Evolutionary conservation across 768 basidiomycete genomes (phyloP).

Genomic region (Mrakia frigida): DNA sequence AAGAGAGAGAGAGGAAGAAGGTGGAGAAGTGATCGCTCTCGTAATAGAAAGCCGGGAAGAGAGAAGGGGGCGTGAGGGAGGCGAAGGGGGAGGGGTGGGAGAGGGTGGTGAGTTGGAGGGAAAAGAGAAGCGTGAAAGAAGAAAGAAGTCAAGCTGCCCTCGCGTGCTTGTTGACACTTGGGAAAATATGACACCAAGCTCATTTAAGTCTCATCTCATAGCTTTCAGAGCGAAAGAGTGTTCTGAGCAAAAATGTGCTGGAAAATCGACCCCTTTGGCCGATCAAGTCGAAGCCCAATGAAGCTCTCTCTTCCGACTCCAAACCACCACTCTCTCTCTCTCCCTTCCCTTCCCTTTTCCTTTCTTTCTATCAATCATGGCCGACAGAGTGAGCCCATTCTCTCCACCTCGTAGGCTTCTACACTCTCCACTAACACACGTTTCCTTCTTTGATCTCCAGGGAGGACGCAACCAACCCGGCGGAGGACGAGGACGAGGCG

Average conservation of each 20-base stretch:
- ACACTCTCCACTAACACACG: background rate
- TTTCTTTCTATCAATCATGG: too few relatives aligned
- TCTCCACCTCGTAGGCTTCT: background rate
- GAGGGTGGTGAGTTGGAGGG: background rate
- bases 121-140: background rate
- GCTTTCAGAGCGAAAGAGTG: too few relatives aligned
- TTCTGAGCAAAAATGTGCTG: too few relatives aligned
- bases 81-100: background rate
- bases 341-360: background rate
- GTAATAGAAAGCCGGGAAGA: background rate
- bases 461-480: background rate
- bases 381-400: background rate
- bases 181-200: too few relatives aligned
- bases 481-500: slow-evolving; percentile 42
- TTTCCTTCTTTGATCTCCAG: background rate
- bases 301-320: too few relatives aligned
- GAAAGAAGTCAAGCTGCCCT: background rate
- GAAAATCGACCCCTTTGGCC: too few relatives aligned
- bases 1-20: slow-evolving; percentile 22
- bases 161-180: background rate
- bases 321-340: background rate
- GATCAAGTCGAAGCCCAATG: too few relatives aligned
- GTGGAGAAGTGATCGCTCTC: background rate
- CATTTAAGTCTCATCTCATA: too few relatives aligned
- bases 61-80: background rate